Evolutionary conservation across 2,329 filamentous ascomycete species (phyloP).

Genomic region (Penicillium corylophilum): DNA sequence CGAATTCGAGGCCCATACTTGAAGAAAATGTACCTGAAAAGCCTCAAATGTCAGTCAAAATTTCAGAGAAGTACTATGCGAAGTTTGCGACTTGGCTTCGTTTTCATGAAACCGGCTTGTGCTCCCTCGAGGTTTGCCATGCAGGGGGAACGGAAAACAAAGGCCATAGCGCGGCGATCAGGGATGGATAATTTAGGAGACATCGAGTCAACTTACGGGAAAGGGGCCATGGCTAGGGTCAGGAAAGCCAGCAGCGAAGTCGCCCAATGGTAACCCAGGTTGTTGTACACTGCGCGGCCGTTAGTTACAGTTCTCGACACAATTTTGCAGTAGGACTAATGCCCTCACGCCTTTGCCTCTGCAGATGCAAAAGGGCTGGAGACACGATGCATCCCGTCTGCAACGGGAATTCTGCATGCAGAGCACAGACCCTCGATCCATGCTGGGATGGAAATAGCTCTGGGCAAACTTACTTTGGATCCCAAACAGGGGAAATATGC

Average conservation of each 20-base stretch:
- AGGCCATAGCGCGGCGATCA: conserved; percentile 9
- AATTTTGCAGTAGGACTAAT: not conserved
- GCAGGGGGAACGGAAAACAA: conserved; percentile 5
- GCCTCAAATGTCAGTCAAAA: not conserved
- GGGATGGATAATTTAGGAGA: not conserved
- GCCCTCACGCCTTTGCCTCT: not conserved
- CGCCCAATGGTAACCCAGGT: conserved; percentile 48
- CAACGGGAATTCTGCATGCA: conserved; percentile 11
- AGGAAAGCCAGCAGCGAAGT: conserved; percentile 46
- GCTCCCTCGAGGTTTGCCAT: conserved; percentile 5
- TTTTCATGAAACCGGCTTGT: not conserved
- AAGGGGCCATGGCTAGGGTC: conserved; percentile 45
- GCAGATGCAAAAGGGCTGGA: conserved; percentile 4
- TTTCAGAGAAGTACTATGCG: not conserved
- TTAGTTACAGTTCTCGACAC: conserved; percentile 18
- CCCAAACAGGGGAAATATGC: conserved; percentile 74
- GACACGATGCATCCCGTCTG: conserved; percentile 10
- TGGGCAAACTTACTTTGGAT: conserved; percentile 49
- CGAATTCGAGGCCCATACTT: conserved; percentile 44
- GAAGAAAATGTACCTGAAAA: conserved; percentile 45
- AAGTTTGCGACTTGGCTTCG: not conserved
- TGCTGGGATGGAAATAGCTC: not conserved
- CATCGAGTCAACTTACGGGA: conserved; percentile 41
- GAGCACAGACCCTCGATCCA: conserved; percentile 9
- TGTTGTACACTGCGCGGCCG: conserved; percentile 44